Base-by-base conservation (phyloP, 225 moss, liverwort and hornwort genomes). In the Neckera pumila region DNA sequence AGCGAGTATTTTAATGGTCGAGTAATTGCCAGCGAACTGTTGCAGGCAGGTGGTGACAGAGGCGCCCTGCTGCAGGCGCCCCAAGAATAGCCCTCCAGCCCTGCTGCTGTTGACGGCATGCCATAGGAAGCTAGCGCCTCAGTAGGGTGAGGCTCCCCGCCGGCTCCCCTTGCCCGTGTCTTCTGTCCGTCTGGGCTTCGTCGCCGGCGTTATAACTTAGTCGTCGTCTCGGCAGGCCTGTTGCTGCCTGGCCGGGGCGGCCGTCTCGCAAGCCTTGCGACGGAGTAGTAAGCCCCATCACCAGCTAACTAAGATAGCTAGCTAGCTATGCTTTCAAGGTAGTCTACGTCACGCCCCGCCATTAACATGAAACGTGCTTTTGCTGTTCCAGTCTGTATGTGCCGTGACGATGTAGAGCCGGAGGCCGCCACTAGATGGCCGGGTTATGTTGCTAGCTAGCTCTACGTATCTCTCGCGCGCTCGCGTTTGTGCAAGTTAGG, bases 11-110 rank as follows among this genome's bases (percentile, higher is more conserved):
- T 79, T 86, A 57, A 31, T 54, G 67, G 31, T 33, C 65, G 17
- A 30, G 87, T 87, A 81, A 81, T 40, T 69, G 65, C 58, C 4
- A 84, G 43, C 31, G 71, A 59, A 89, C 89, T 89, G 85, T 89
- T 89, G 60, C 17, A 43, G 56, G 89, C 80, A 85, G 84, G 80
- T 89, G 85, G 40, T 85, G 89, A 80, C 89, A 89, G 80, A 40
- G 17, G 53, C 26, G 71, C 43, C 43, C 42, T 82, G 62, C 51
- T 30, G 62, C 80, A 38, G 53, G 13, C 62, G 31, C 70, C 25
- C 88, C 38, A 31, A 84, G 70, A 79, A 53, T 84, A 88, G 88
- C 59, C n/a, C 45, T 82, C 23, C 79, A 11, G 38, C 57, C 17
- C 27, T 59, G 40, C 58, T 59, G 59, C 78, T 49, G 88, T 30